Evolutionary conservation across 352 stramenopile genomes (phyloP).

Genomic region (Pythium oligandrum): DNA sequence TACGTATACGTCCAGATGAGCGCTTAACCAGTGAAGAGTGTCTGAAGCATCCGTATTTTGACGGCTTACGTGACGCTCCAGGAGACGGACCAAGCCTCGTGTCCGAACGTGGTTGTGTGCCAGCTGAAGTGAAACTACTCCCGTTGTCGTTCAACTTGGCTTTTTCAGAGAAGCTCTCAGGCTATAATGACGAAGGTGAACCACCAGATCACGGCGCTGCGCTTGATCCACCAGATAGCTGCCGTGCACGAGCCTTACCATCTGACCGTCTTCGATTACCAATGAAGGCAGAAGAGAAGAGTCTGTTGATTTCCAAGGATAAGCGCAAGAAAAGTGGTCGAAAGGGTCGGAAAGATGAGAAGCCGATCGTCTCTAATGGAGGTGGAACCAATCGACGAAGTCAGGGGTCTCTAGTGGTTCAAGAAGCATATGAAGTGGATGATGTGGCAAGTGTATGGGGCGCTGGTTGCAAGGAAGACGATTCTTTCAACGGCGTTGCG

Average conservation of each 20-base stretch:
- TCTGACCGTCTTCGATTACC: constrained; percentile 4
- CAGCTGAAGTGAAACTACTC: background rate
- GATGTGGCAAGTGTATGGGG: constrained; percentile 9
- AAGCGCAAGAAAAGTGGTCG: constrained; percentile 38
- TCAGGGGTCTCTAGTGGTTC: background rate
- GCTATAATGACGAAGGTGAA: background rate
- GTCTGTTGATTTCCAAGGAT: constrained; percentile 19
- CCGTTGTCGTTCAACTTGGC: background rate
- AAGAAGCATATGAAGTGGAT: constrained; percentile 2
- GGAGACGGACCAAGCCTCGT: background rate
- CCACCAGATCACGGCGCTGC: constrained; percentile 4
- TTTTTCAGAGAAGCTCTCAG: background rate
- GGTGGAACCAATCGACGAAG: background rate
- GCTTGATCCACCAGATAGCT: constrained; percentile 26
- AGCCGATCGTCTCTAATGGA: background rate
- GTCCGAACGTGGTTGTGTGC: background rate
- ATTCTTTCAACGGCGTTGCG: background rate
- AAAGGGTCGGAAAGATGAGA: constrained; percentile 33
- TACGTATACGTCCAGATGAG: constrained; percentile 75
- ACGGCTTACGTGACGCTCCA: constrained; percentile 19
- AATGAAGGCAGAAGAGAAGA: constrained; percentile 34
- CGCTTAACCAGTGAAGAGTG: constrained; percentile 72
- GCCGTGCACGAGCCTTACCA: constrained; percentile 27
- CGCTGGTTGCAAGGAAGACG: constrained; percentile 10
- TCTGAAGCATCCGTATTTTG: constrained; percentile 86